phyloP scores from a whole-genome alignment of 1,139 yeast species.

The Diutina rugosa region DNA sequence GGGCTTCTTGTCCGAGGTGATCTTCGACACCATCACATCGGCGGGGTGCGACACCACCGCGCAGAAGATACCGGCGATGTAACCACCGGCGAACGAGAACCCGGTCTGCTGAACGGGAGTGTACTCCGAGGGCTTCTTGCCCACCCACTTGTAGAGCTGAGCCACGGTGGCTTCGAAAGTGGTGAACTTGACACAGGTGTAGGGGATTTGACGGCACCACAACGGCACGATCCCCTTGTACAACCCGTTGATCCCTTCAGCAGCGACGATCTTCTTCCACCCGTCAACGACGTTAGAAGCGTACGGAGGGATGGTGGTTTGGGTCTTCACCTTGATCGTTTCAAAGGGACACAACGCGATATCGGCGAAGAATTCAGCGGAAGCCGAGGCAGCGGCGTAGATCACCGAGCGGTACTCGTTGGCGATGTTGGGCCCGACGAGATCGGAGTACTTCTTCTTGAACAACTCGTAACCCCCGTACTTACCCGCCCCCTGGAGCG shows the following conservation, averaged over 20 bases:
- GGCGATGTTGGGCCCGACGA: slow-evolving; percentile 55
- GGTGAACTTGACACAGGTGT: slow-evolving; percentile 93
- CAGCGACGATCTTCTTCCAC: slow-evolving; percentile 47
- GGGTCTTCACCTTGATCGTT: slow-evolving; percentile 86
- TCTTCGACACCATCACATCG: slow-evolving; percentile 91
- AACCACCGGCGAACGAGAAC: slow-evolving; percentile 87
- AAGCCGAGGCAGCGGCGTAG: slow-evolving; percentile 74
- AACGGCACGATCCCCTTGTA: slow-evolving; percentile 83
- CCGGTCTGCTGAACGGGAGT: slow-evolving; percentile 68
- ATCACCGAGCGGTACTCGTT: slow-evolving; percentile 58
- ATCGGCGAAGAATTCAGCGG: slow-evolving; percentile 90
- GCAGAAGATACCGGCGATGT: slow-evolving; percentile 92
- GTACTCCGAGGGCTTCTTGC: slow-evolving; percentile 26
- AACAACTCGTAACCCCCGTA: slow-evolving; percentile 89
- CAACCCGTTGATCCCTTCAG: slow-evolving; percentile 60
- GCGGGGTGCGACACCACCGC: slow-evolving; percentile 95
- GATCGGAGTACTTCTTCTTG: slow-evolving; percentile 61
- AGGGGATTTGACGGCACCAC: slow-evolving; percentile 93
- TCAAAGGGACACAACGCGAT: slow-evolving; percentile 84
- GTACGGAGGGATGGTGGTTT: slow-evolving; percentile 80
- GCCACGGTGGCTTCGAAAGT: slow-evolving; percentile 84
- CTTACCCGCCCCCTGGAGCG: slow-evolving; percentile 92
- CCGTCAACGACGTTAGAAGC: slow-evolving; percentile 55
- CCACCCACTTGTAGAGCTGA: slow-evolving; percentile 43
- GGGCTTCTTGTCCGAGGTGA: slow-evolving; percentile 60